Evolutionary conservation across 768 basidiomycete genomes (phyloP), one percentile per base, ranked within the genome.

Genomic region (Phallus indusiatus): DNA sequence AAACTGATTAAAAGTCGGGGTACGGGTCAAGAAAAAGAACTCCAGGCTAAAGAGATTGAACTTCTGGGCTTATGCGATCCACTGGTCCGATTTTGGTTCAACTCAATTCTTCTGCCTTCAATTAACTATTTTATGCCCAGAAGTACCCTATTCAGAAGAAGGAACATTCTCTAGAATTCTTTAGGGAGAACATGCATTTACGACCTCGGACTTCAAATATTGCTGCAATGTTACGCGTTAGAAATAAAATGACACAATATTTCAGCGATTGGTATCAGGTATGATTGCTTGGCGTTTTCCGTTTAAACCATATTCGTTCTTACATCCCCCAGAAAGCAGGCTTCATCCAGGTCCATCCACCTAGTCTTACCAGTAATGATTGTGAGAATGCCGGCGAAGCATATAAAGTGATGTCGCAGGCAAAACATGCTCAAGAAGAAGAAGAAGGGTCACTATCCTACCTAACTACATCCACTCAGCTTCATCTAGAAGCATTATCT

Each of bases 351-450:
- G 79, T 80, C 14, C 85, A 96, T 66, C 88, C 94, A 0, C 96
- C 96, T 0, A 79, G 98, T 50, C 72, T 97, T 21, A 97, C 95
- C 0, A 82, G 83, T 16, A 92, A 84, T 65, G 96, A 99, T 69
- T 94, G 94, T 56, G 96, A 99, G 76, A 96, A 94, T 12, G 94
- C 88, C 7, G 95, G 96, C 18, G 94, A 98, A 71, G 82, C 89
- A 1, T 98, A 98, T 70, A 78, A 81, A 6, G 75, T 95, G 33
- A 74, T 77, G 1, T 49, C 56, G 16, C 47, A 50, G 22, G 20
- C 56, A 17, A 34, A 47, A 57, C 22, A 55, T 65, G 47, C 57
- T 57, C 68, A 22, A 66, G 17, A 58, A 70, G 47, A 83, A 88
- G 65, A 92, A 78, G 21, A n/a, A n/a, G n/a, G n/a, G n/a, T 77